Evolutionary conservation across 176 grass and related monocot genomes (phyloP), one percentile per base, ranked within the genome.

Genomic region (Avena insularis): DNA sequence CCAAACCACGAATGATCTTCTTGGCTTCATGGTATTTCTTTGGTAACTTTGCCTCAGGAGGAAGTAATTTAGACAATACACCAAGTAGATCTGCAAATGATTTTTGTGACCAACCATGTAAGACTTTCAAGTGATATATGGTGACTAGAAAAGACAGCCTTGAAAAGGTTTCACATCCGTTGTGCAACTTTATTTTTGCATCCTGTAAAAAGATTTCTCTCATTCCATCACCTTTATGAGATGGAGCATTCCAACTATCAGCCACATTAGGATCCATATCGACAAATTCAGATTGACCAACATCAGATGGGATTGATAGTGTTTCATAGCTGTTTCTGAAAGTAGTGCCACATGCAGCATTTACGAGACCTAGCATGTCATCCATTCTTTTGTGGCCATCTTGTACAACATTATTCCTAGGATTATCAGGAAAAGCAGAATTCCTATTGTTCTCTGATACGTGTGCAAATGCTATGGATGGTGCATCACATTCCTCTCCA

Each of bases 1-100:
- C 65, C 21, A 82, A 57, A 16, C 6, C 3, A 5, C 16, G 9
- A 40, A 86, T 91, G 13, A 84, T 27, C 65, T 87, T 91, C 27
- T 84, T 87, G 1, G 31, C 78, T 29, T 78, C 40, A 60, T 87
- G 70, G n/a, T 45, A 82, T 7, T 54, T 80, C 12, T 70, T 85
- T 8, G 67, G 83, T 19, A 90, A 54, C 8, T 62, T 68, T 21
- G 40, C 60, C 21, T 78, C 53, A 3, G 11, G 10, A 0, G 65
- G 85, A 75, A 85, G 14, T 51, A 72, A 17, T 38, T 2, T 4
- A 53, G 83, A 23, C 4, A 85, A 4, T 9, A 85, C 4, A 38
- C 43, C 54, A 13, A 84, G 62, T 9, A 68, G 40, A 20, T 9
- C 3, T 5, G 79, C 66, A 17, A 81, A 75, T 0, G 62, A 82